phyloP scores from a whole-genome alignment of 1,139 yeast species.

The Kurtzmaniella quercitrusa region DNA sequence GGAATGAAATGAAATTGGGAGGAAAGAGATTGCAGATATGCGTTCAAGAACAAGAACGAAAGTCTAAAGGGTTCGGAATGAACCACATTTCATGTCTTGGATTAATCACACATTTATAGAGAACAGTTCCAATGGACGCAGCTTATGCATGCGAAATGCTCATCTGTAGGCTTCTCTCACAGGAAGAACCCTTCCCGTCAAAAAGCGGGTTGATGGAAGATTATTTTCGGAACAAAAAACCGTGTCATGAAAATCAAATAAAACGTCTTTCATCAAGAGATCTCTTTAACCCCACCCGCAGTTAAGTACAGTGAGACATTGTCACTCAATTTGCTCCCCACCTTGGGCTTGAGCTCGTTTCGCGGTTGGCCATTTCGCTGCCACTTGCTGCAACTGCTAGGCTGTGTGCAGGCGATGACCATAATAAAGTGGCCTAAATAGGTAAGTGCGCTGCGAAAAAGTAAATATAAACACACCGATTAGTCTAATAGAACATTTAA shows the following conservation, averaged over 20 bases:
- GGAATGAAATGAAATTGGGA: neutral
- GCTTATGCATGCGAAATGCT: neutral
- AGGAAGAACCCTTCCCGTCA: too few relatives aligned
- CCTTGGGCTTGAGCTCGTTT: too few relatives aligned
- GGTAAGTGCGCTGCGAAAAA: neutral
- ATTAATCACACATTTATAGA: neutral
- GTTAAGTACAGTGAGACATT: too few relatives aligned
- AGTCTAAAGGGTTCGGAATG: neutral
- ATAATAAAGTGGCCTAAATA: neutral
- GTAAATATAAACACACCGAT: conserved; percentile 1
- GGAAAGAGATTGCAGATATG: too few relatives aligned
- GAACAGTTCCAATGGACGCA: neutral
- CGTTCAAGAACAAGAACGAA: neutral
- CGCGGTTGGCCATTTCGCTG: neutral
- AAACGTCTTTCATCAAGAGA: too few relatives aligned
- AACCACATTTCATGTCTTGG: too few relatives aligned
- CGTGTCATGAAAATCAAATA: too few relatives aligned
- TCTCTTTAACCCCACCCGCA: too few relatives aligned
- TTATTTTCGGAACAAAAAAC: too few relatives aligned
- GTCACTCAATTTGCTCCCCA: too few relatives aligned
- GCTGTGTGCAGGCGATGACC: neutral
- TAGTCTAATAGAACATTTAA: neutral
- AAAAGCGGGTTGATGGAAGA: too few relatives aligned
- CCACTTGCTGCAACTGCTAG: neutral
- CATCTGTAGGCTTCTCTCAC: neutral